These are phyloP conservation scores for Exserohilum turcica DNA, from an alignment of 2,329 filamentous ascomycete genomes.

Conservation along the genomic window DNA sequence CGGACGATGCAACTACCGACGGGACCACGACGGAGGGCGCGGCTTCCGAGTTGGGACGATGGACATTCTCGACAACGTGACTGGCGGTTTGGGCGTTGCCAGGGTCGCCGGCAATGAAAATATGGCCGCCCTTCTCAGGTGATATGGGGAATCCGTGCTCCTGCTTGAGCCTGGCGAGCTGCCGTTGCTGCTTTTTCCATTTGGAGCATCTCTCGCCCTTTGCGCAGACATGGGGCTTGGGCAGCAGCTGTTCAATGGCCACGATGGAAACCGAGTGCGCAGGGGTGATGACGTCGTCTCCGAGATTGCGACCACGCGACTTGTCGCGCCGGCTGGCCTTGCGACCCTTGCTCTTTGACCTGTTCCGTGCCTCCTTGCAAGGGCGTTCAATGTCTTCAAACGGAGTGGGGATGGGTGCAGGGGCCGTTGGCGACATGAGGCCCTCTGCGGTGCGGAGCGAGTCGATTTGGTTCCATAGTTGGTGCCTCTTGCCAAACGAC, in stretches of 20 bases:
- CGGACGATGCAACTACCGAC: conserved; percentile 88
- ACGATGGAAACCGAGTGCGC: conserved; percentile 88
- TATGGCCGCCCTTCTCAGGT: conserved; percentile 66
- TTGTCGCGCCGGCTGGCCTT: conserved; percentile 39
- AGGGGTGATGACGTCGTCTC: conserved; percentile 72
- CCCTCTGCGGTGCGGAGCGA: conserved; percentile 61
- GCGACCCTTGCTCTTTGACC: conserved; percentile 46
- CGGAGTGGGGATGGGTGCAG: conserved; percentile 54
- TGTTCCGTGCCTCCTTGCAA: conserved; percentile 45
- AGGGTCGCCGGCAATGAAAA: conserved; percentile 78
- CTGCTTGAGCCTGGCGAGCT: conserved; percentile 74
- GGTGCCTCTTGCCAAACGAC: conserved; percentile 80
- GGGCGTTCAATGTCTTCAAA: conserved; percentile 56
- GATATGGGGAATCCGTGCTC: conserved; percentile 71
- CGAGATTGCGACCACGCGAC: conserved; percentile 41
- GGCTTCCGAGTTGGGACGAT: conserved; percentile 74
- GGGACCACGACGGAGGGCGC: conserved; percentile 56
- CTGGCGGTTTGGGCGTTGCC: conserved; percentile 71
- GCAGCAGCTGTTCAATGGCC: conserved; percentile 85
- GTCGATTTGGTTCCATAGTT: conserved; percentile 80
- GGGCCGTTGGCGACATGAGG: conserved; percentile 46
- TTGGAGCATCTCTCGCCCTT: conserved; percentile 87
- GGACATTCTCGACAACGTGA: conserved; percentile 59
- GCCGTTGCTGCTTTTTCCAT: conserved; percentile 78
- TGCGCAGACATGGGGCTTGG: conserved; percentile 80